Base-by-base conservation (phyloP, 805 yeast genomes). In the Lipomyces mesembrius region DNA sequence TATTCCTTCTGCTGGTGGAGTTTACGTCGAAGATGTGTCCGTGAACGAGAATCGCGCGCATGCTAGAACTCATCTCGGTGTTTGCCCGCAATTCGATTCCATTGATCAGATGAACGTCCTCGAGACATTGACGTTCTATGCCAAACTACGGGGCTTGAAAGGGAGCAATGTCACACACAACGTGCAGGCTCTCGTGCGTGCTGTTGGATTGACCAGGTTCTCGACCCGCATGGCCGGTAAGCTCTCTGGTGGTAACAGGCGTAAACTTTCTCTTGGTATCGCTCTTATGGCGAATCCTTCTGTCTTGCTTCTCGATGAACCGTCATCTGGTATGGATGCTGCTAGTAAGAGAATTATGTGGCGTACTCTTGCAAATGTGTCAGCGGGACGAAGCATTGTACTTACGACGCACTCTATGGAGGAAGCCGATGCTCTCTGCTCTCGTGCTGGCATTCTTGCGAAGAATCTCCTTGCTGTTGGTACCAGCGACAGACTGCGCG, bases 31-130 rank as follows among this genome's bases (percentile, higher is more conserved):
- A 39, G 78, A 74, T 20, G 67, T 73, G 20, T 69, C 75, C 6
- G 75, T 76, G 11, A 52, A 66, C 20, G 53, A 66, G 29, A 71
- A 77, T 62, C 70, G 75, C 39, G 70, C 78, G 2, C 67, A 56
- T 6, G 79, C 79, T 12, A 71, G 80, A 17, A 61, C 76, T 9
- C 70, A 71, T 54, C 75, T 77, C n/a, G 80, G 80, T 1, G 79
- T 77, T 9, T 77, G 80, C 61, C 80, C 80, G 3, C 80, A 77
- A 66, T 77, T 77, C 67, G 80, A 77, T 65, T 79, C 80, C n/a
- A 76, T 77, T 73, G 80, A 77, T 57, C 74, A 72, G 60, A 68
- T 77, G 75, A 77, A 75, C 2, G 80, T 78, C 8, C 67, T 67
- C 0, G 78, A 78, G 63, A 76, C 73, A 29, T 68, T 77, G 43